Percentiles rank a stretch among this genome's conserved stretches.
Evolutionary conservation across 192 early-diverging fungal species (phyloP).

Genomic region (Funneliformis mosseae): DNA sequence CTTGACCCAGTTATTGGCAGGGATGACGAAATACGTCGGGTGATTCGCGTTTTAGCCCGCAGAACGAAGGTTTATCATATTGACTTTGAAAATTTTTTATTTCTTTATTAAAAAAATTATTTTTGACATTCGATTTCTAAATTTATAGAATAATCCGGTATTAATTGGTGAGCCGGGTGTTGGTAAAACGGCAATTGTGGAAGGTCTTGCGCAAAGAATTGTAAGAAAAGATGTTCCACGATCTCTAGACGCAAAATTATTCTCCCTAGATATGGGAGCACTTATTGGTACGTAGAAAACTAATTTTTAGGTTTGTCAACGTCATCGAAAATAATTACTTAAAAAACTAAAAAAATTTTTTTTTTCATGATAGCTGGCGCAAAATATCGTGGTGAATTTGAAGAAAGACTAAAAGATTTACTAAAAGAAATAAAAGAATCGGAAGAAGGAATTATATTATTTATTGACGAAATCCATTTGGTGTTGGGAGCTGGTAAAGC

Average conservation of each 20-base stretch:
- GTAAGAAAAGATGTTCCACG: conserved; percentile 90
- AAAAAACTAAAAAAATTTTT: not conserved
- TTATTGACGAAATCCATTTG: conserved; percentile 97
- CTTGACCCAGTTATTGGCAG: conserved; percentile 97
- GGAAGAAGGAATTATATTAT: conserved; percentile 87
- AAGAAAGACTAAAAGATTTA: conserved; percentile 95
- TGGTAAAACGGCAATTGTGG: conserved; percentile 86
- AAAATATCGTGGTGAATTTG: conserved; percentile 97
- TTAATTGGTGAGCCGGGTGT: conserved; percentile 85
- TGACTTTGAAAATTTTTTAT: too few relatives aligned
- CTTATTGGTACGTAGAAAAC: conserved; percentile 46
- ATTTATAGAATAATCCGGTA: conserved; percentile 76
- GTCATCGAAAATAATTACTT: not conserved
- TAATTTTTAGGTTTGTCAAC: not conserved
- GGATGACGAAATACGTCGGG: conserved; percentile 93
- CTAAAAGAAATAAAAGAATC: conserved; percentile 94
- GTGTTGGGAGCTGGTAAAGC: conserved; percentile 92
- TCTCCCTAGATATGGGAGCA: conserved; percentile 96
- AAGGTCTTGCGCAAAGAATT: conserved; percentile 95
- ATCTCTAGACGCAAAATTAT: conserved; percentile 79
- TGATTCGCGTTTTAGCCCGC: conserved; percentile 89
- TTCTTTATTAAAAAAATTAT: not conserved
- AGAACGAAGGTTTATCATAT: conserved; percentile 67
- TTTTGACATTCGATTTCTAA: not conserved
- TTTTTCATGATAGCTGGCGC: conserved; percentile 75